phyloP scores from a whole-genome alignment of 108 stramenopile species.

The Conticribra weissflogii region DNA sequence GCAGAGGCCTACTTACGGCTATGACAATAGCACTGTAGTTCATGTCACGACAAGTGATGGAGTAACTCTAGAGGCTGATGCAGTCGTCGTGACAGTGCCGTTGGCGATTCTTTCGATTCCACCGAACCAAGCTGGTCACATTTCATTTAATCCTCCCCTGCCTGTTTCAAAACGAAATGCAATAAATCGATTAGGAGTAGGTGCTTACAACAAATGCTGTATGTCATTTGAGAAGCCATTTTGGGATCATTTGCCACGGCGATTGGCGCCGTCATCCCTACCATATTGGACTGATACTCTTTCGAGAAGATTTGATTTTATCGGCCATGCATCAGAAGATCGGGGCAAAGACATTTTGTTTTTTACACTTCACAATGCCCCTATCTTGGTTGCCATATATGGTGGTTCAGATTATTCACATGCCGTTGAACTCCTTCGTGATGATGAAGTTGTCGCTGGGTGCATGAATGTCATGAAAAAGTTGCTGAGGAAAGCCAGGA shows the following conservation, averaged over 20 bases:
- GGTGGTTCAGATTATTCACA: conserved; percentile 72
- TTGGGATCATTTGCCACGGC: conserved; percentile 55
- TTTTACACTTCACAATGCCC: conserved; percentile 60
- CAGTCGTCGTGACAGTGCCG: conserved; percentile 85
- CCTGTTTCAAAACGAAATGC: conserved; percentile 70
- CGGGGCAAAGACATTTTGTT: conserved; percentile 62
- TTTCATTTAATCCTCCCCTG: conserved; percentile 79
- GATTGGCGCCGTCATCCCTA: neutral
- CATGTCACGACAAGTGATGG: conserved; percentile 65
- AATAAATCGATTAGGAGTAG: conserved; percentile 81
- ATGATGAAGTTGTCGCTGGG: conserved; percentile 64
- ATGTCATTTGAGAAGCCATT: conserved; percentile 76
- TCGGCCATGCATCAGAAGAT: conserved; percentile 64
- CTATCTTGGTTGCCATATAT: conserved; percentile 77
- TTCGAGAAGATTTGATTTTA: conserved; percentile 66
- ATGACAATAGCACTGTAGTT: conserved; percentile 32
- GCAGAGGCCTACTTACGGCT: conserved; percentile 30
- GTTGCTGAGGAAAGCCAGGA: conserved; percentile 53
- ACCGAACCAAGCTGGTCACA: conserved; percentile 46
- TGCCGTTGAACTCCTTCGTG: conserved; percentile 67
- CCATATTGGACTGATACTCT: conserved; percentile 12
- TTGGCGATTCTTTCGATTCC: conserved; percentile 84
- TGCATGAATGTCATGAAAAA: conserved; percentile 69
- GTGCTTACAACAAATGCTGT: conserved; percentile 86
- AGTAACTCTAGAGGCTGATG: conserved; percentile 76